A percentile compares a stretch with the other conserved stretches of the same genome.
Conservation (phyloP, 2,329 filamentous ascomycete genomes). For the Cladosporium sp. region DNA sequence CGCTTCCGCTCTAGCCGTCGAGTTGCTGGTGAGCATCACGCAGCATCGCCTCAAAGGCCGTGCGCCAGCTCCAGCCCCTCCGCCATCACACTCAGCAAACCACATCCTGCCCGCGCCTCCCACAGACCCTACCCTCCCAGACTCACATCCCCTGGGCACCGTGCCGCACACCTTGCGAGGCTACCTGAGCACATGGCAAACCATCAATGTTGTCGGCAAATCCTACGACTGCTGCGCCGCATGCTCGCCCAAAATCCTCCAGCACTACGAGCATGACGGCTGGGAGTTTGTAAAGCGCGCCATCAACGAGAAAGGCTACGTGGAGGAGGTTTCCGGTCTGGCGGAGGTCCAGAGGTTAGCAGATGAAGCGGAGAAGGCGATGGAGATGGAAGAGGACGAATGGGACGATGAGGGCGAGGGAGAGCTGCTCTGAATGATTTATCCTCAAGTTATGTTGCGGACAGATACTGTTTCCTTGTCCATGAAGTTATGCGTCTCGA, state of each 20-base stretch:
- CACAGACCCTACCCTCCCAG: conserved; percentile 33
- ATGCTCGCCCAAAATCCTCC: conserved; percentile 70
- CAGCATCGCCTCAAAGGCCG: conserved; percentile 61
- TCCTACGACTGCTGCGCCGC: conserved; percentile 82
- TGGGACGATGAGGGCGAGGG: conserved; percentile 56
- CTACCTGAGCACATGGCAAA: conserved; percentile 73
- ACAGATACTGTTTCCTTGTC: neutral
- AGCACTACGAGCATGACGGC: conserved; percentile 65
- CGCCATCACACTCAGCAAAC: conserved; percentile 27
- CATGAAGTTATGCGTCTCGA: neutral
- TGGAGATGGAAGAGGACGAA: conserved; percentile 66
- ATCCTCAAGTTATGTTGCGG: neutral
- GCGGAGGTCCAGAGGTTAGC: conserved; percentile 63
- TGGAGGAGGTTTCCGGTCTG: conserved; percentile 73
- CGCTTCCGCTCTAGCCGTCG: conserved; percentile 86
- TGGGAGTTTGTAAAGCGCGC: conserved; percentile 79
- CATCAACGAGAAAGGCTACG: conserved; percentile 73
- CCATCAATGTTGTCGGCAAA: conserved; percentile 70
- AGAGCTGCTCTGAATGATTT: conserved; percentile 29
- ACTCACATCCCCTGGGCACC: conserved; percentile 61
- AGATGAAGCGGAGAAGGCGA: conserved; percentile 50
- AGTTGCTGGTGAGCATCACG: conserved; percentile 81
- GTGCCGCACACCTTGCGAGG: conserved; percentile 81
- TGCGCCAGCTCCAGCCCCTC: conserved; percentile 40
- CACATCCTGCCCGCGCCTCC: conserved; percentile 38